Evolutionary conservation across 257 asterid species (phyloP).

Genomic region (Solanum megistacrolobum): DNA sequence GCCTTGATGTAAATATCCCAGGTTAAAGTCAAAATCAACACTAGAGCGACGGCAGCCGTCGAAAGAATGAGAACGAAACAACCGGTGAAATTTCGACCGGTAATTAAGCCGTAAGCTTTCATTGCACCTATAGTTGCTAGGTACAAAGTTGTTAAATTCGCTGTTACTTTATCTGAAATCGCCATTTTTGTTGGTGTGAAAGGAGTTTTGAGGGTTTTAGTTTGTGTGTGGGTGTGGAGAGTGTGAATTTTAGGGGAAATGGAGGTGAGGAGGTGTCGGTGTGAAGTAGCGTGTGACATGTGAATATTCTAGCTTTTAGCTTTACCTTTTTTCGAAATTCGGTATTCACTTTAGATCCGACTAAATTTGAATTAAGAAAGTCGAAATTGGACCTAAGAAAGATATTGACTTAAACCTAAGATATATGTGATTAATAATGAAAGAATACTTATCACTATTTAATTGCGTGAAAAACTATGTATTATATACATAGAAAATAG

Average conservation of each 20-base stretch:
- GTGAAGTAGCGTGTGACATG: not conserved
- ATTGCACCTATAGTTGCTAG: conserved; percentile 47
- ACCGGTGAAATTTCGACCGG: conserved; percentile 65
- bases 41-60: conserved; percentile 45
- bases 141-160: conserved; percentile 61
- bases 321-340: not conserved
- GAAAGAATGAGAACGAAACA: conserved; percentile 56
- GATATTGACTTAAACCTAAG: too few relatives aligned
- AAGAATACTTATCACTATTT: too few relatives aligned
- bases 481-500: not conserved
- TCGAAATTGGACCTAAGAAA: too few relatives aligned
- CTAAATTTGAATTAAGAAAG: accelerated
- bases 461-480: too few relatives aligned
- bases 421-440: too few relatives aligned
- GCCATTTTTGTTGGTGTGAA: conserved; percentile 26
- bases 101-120: conserved; percentile 67
- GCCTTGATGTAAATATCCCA: conserved; percentile 90
- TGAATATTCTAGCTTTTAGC: not conserved
- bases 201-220: not conserved
- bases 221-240: not conserved
- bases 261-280: not conserved
- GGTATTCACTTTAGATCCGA: too few relatives aligned
- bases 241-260: conserved; percentile 1
- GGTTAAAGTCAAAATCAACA: conserved; percentile 45
- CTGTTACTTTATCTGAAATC: conserved; percentile 79